Evolutionary conservation across 345 rosid genomes (phyloP).

Genomic region (Eucalyptus polyanthemos): DNA sequence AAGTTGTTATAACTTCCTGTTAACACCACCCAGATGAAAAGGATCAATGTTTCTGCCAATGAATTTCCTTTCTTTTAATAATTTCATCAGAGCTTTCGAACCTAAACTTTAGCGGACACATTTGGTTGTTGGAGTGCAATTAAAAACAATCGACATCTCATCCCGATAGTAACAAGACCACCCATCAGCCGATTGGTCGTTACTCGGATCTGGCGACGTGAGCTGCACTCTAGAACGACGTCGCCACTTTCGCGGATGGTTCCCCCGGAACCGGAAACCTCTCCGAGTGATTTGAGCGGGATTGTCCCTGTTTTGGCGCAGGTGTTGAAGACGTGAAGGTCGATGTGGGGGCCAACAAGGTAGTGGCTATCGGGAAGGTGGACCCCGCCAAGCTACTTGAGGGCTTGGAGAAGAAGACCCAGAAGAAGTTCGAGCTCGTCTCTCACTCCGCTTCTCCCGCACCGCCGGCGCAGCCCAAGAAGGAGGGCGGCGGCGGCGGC

Average conservation of each 20-base stretch:
- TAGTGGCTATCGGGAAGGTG: conserved; percentile 29
- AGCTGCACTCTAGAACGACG: neutral
- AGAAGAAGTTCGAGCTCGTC: conserved; percentile 21
- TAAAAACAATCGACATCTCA: neutral
- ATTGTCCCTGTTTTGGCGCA: neutral
- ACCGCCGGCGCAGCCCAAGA: conserved; percentile 15
- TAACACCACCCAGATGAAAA: neutral
- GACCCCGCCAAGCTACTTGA: conserved; percentile 19
- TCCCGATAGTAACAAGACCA: neutral
- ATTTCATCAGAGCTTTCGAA: neutral
- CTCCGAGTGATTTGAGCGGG: neutral
- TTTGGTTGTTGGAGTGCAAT: neutral
- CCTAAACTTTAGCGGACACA: neutral
- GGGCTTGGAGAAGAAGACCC: conserved; percentile 10
- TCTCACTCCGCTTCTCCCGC: neutral
- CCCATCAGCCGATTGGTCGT: neutral
- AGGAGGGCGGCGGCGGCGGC: conserved; percentile 7
- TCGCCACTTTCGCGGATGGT: neutral
- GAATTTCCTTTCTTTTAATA: neutral
- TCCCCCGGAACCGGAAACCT: neutral
- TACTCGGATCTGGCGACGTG: neutral
- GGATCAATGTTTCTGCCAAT: neutral
- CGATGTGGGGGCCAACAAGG: conserved; percentile 11
- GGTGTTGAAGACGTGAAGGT: conserved; percentile 21
- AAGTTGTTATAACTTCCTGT: neutral